Percentiles rank a stretch among this genome's conserved stretches.
Conservation (phyloP, 495 filamentous ascomycete genomes). For the Oleoguttula mirabilis region DNA sequence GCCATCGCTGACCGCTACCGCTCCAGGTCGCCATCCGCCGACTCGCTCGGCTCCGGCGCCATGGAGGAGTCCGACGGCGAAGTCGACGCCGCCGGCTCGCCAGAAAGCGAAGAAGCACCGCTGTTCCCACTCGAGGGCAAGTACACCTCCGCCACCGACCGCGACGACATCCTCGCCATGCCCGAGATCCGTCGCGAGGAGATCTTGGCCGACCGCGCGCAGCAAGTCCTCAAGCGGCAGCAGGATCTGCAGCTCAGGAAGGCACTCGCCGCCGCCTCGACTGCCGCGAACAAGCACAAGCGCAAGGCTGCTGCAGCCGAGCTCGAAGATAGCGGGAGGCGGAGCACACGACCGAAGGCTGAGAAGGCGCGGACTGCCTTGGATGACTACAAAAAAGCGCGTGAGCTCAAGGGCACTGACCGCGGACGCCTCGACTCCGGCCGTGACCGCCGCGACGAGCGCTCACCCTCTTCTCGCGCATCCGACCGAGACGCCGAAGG, state of each 20-base stretch:
- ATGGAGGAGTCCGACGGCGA: constrained; percentile 76
- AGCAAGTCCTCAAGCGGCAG: constrained; percentile 62
- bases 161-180: constrained; percentile 69
- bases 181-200: constrained; percentile 83
- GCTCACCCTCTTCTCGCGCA: constrained; percentile 21
- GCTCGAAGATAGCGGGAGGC: constrained; percentile 57
- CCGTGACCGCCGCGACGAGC: constrained; percentile 31
- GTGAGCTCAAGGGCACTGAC: constrained; percentile 71
- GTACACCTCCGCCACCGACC: constrained; percentile 68
- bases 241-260: constrained; percentile 79
- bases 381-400: constrained; percentile 70
- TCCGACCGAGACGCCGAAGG: constrained; percentile 58
- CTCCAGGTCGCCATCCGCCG: constrained; percentile 16
- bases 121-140: constrained; percentile 83
- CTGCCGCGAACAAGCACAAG: constrained; percentile 58
- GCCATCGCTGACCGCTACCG: too few relatives aligned
- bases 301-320: constrained; percentile 66
- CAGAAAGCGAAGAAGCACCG: constrained; percentile 45
- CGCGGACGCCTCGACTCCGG: constrained; percentile 28
- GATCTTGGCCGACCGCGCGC: constrained; percentile 76
- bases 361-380: constrained; percentile 38
- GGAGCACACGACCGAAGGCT: constrained; percentile 72
- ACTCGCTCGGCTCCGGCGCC: constrained; percentile 65
- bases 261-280: constrained; percentile 56
- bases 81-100: constrained; percentile 39